phyloP scores from a whole-genome alignment of 352 stramenopile species.

The Globisporangium abappressorium region DNA sequence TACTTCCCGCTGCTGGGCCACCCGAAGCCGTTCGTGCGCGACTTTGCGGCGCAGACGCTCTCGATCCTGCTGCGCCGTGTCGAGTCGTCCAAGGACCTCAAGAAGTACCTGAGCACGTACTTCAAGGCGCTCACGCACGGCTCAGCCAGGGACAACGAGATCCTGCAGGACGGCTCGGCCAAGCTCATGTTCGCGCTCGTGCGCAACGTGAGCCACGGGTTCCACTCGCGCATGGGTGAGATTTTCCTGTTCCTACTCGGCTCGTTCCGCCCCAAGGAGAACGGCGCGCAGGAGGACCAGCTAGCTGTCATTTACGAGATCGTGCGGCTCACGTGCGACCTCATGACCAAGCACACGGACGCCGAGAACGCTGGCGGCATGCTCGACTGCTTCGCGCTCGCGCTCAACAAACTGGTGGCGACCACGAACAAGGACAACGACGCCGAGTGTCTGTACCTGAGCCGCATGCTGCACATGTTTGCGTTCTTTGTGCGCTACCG shows the following conservation, averaged over 20 bases:
- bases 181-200: slow-evolving; percentile 83
- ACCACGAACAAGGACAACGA: slow-evolving; percentile 29
- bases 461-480: slow-evolving; percentile 58
- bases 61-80: slow-evolving; percentile 80
- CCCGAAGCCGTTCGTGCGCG: slow-evolving; percentile 80
- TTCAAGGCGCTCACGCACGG: slow-evolving; percentile 74
- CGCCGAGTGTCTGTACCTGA: slow-evolving; percentile 63
- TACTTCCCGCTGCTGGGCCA: slow-evolving; percentile 89
- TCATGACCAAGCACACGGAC: slow-evolving; percentile 80
- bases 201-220: slow-evolving; percentile 81
- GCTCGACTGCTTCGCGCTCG: slow-evolving; percentile 61
- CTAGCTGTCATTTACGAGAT: slow-evolving; percentile 61
- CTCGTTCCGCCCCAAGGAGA: slow-evolving; percentile 59
- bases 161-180: slow-evolving; percentile 83
- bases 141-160: slow-evolving; percentile 49
- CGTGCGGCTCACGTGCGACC: slow-evolving; percentile 57
- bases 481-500: slow-evolving; percentile 56
- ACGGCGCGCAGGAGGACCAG: slow-evolving; percentile 14
- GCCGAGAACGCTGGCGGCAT: slow-evolving; percentile 55
- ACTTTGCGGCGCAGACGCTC: slow-evolving; percentile 87
- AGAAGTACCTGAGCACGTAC: slow-evolving; percentile 77
- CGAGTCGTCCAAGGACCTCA: slow-evolving; percentile 68
- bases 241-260: slow-evolving; percentile 71
- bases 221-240: slow-evolving; percentile 84
- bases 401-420: slow-evolving; percentile 50